Evolutionary conservation across 1,284 basidiomycete species (phyloP), one percentile per base, ranked within the genome.

Genomic region (Schizopora paradoxa): DNA sequence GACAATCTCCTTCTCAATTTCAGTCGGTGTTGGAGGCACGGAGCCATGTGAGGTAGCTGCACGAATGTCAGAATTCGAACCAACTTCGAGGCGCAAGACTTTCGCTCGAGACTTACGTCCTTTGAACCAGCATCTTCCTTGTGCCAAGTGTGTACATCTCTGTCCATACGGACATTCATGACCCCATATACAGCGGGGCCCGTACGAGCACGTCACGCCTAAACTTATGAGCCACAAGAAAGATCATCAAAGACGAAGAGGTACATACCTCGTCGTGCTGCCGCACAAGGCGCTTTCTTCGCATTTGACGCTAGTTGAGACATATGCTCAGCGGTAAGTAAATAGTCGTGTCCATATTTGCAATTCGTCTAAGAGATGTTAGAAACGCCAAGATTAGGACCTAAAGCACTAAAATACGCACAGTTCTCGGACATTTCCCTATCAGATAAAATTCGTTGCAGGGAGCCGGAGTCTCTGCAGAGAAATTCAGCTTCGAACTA

Each of bases 101-200:
- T n/a, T n/a, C n/a, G n/a, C n/a, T n/a, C n/a, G n/a, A 19, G 4
- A 66, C 79, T 52, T 54, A 85, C 84, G 76, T 60, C 80, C 82
- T 72, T 86, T 86, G 65, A 88, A 88, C 82, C 85, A 86, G 59
- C 85, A 88, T 64, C 83, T 87, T 31, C 84, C 84, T 56, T 71
- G 65, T 54, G 56, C 58, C 10, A 60, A 53, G 53, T 65, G 63
- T 49, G 58, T 61, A 54, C 68, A 70, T 33, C 77, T 77, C 7
- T 76, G 69, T n/a, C 86, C 86, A 54, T 81, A 82, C 8, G 85
- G 85, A 58, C 85, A 88, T n/a, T 76, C 67, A 60, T 88, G 85
- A 4, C 85, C 85, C 83, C 85, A 87, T 61, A 84, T 86, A 56
- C 85, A 88, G 48, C 66, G 67, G 33, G 77, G 74, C 37, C 81